These are phyloP conservation scores for Avicennia marina DNA, from an alignment of 257 asterid genomes.

Conservation along the genomic window DNA sequence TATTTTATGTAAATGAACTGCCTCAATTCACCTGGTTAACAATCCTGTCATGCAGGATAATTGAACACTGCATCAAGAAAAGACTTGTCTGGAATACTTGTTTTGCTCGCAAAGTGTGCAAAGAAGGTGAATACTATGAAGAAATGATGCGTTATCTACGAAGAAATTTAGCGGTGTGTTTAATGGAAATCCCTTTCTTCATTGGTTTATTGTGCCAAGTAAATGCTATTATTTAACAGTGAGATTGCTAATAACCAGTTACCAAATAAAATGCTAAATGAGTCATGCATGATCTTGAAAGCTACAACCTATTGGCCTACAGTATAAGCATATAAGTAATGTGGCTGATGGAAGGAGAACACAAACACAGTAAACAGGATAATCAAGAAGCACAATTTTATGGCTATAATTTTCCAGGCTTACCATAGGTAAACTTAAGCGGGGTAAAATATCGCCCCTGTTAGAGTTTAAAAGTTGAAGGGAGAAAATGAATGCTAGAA, in stretches of 20 bases:
- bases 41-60: constrained; percentile 54
- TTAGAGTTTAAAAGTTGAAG: too few relatives aligned
- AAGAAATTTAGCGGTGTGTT: constrained; percentile 78
- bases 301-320: background rate
- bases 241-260: background rate
- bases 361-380: constrained; percentile 5
- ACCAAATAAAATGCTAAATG: background rate
- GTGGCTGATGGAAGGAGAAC: constrained; percentile 1
- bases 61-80: constrained; percentile 87
- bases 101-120: constrained; percentile 93
- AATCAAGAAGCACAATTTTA: background rate
- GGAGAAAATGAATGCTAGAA: too few relatives aligned
- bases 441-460: too few relatives aligned
- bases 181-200: constrained; percentile 16
- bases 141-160: constrained; percentile 97
- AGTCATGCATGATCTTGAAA: background rate
- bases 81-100: constrained; percentile 73
- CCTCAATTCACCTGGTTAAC: constrained; percentile 15
- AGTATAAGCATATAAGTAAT: background rate
- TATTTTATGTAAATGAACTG: background rate
- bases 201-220: constrained; percentile 9
- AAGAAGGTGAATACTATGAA: constrained; percentile 95
- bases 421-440: too few relatives aligned
- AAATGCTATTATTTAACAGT: background rate
- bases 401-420: too few relatives aligned